Evolutionary conservation across 2,329 filamentous ascomycete species (phyloP), one percentile per base, ranked within the genome.

Genomic region (Ophiognomonia clavigignenti-juglandacearum): DNA sequence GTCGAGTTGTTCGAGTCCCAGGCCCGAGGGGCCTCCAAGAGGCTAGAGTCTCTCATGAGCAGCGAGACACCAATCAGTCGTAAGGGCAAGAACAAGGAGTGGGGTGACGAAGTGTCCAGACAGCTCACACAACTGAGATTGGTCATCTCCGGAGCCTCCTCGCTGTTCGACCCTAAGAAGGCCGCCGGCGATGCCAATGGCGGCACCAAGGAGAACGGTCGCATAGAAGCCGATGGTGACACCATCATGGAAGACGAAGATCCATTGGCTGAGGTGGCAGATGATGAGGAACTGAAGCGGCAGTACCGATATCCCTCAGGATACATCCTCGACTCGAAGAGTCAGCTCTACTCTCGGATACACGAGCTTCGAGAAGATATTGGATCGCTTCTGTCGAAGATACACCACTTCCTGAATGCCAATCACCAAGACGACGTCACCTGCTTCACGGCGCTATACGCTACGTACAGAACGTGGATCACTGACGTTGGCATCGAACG

Each of bases 401-500:
- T 95, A 1, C 95, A 98, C 65, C 69, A 75, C 2, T 98, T 96
- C 69, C 71, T 98, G 49, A 84, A 81, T 16, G 71, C 82, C 52
- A 83, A 92, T 51, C 91, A 96, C 61, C 88, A 97, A 62, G 93
- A 98, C 60, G 93, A 98, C 62, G 93, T 98, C 1, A 83, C 87
- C 14, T 96, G 90, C 66, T 98, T 98, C 68, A 96, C 90, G 20
- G 83, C 91, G 1, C 69, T 98, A 2, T 98, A 96, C 66, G 86
- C 86, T 19, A 88, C 92, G 1, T 98, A 96, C 64, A 79, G 89
- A 36, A 93, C 88, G 8, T 98, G 91, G 90, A 97, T 98, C 59
- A 90, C 95, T 2, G 93, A 98, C 59, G 91, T 98, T 34, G 93
- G 95, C 16, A 95, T 96, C 51, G 93, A 98, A 67, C 80, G 92